Base-by-base conservation (phyloP, 257 asterid genomes). In the Solanum lycopersicoides region DNA sequence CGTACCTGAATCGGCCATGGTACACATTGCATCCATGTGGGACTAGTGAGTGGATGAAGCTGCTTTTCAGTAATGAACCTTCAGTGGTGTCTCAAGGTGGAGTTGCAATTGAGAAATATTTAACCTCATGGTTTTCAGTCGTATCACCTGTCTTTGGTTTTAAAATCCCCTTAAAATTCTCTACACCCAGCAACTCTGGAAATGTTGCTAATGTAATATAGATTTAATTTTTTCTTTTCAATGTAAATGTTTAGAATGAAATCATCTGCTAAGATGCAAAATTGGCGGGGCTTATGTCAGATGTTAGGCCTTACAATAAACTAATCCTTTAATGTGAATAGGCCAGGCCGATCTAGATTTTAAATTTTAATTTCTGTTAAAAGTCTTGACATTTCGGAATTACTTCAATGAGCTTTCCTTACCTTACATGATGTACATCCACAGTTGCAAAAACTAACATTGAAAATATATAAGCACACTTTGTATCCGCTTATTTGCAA, bases 1-100 rank as follows among this genome's bases (percentile, higher is more conserved):
- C 98, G 1, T 89, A 86, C 84, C 88, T 95, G 94, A 92, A 93
- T 37, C 93, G 96, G 32, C 98, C 99, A 30, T 95, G 98, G 98
- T 92, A 89, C 86, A 94, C 91, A 16, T 90, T 96, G 89, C 98
- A 97, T 91, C 98, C 99, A 45, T 97, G 98, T 87, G 98, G 97
- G 72, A 95, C 98, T 3, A 90, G 96, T 66, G 99, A 94, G 71
- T 94, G 98, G 98, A 95, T 95, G 98, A 94, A 91, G 96, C 92
- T 95, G 63, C 95, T 95, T 75, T 88, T 88, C 83, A 88, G 83
- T 50, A 86, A 88, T 83, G 95, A 93, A 71, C 83, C 82, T 41
- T 91, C 86, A 47, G 80, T 45, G 63, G 79, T 59, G 80, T 86
- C 76, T 87, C 89, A 86, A 71, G 86, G 72, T 53, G 87, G 89